Base-by-base conservation (phyloP, 2,329 filamentous ascomycete genomes). In the Cladosporium sp. region DNA sequence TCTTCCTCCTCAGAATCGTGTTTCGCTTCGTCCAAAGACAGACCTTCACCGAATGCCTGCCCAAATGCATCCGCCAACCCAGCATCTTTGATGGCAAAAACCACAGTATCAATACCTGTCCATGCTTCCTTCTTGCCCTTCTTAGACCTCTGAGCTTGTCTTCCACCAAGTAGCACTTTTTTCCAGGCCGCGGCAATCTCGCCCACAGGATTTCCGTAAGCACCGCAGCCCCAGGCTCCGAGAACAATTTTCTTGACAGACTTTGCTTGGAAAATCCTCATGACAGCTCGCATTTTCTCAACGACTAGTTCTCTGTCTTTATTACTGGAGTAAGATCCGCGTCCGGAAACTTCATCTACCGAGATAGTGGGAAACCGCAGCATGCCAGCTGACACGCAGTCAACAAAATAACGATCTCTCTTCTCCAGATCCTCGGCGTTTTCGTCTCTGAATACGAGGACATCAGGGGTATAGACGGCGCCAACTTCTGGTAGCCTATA, bases 181-280 rank as follows among this genome's bases (percentile, higher is more conserved):
- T 71, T 74, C 78, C 84, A 87, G 0, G 79, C 77, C 8, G 71
- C 68, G 14, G 83, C 83, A 25, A 86, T 70, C 68, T 86, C 82
- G 0, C 69, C 70, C 0, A 84, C 77, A 0, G 84, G 84, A 59
- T 87, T 86, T 0, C 82, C 83, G 59, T 85, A 85, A 0, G 82
- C 83, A 2, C 84, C 84, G 61, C 83, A 86, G 0, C 84, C 84
- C 82, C 84, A 86, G 0, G 84, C 83, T 0, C 84, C 84, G 0
- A 87, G 72, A 0, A 87, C 80, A 0, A 86, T 63, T 58, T 72
- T 78, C 25, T 68, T 73, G 3, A 74, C 73, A 0, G 78, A 77
- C 59, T 75, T 76, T 0, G 70, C 66, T 4, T 72, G 66, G 3
- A 76, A 73, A 4, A 85, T 76, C 1, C 82, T 73, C 69, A 87